Evolutionary conservation across 768 basidiomycete species (phyloP), one percentile per base, ranked within the genome.

Genomic region (Filobasidium floriforme): DNA sequence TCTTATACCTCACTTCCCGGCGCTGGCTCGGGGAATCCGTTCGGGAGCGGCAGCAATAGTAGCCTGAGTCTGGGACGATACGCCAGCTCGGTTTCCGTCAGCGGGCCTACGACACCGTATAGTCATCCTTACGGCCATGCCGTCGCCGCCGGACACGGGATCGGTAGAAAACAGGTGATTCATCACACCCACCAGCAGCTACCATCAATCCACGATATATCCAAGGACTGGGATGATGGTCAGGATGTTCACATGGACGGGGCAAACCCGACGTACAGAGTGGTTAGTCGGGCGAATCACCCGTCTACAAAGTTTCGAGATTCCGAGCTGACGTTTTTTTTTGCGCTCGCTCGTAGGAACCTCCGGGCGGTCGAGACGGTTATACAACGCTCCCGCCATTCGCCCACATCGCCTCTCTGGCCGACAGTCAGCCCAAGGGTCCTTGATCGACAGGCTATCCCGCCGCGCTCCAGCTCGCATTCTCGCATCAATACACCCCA

Each of bases 371-470:
- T n/a, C 40, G 19, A 14, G 59, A 60, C 19, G 29, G 59, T 7
- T 60, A 40, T 10, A 54, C 61, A 2, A 75, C 76, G 1, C 69
- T 79, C 14, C 79, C 79, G 0, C 77, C 79, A 5, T 79, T 79
- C 68, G 73, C 75, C 19, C 76, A 73, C 2, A 74, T 79, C 43
- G 79, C 79, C 1, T 73, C 73, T 18, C 72, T 79, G 1, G 79
- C 79, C 1, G 79, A 74, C 66, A 66, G 60, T 11, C 68, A 69
- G 14, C 71, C 67, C 37, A 73, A 74, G 46, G 66, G 65, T 19
- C 66, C 64, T 5, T 49, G 12, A 49, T 49, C 22, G 18, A 49
- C 3, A 15, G 46, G 32, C 32, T 37, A 37, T 37, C 32, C 32
- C 32, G 32, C 32, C 32, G 3, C 32, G 32, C 32, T 37, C 32